These are phyloP conservation scores for Mucor velutinosus DNA, from an alignment of 371 early-diverging fungal species.

Conservation along the genomic window DNA sequence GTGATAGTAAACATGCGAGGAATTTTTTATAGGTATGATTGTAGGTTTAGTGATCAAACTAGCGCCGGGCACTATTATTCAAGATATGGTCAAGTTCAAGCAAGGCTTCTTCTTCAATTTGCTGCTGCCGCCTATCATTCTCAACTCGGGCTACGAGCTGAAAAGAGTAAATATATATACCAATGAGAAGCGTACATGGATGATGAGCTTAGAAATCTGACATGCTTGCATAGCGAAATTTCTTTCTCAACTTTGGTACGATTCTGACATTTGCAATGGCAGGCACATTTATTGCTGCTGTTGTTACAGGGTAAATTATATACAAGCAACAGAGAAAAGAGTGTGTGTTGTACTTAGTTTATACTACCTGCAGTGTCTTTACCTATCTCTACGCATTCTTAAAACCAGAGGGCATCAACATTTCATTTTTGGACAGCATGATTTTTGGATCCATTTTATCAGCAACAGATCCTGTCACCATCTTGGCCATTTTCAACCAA, in stretches of 20 bases:
- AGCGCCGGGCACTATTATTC: constrained; percentile 69
- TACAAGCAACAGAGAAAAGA: neutral
- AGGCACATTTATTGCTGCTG: constrained; percentile 89
- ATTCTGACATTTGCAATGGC: constrained; percentile 90
- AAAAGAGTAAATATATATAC: constrained; percentile 58
- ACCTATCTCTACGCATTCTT: constrained; percentile 72
- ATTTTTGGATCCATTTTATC: constrained; percentile 92
- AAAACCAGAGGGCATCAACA: constrained; percentile 65
- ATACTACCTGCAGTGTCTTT: constrained; percentile 44
- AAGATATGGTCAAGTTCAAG: constrained; percentile 88
- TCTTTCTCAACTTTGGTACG: constrained; percentile 87
- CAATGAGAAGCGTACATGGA: neutral
- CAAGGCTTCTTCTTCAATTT: constrained; percentile 93
- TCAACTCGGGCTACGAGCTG: constrained; percentile 93
- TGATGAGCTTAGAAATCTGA: neutral
- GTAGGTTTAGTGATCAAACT: constrained; percentile 87
- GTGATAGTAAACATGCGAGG: neutral
- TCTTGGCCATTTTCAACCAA: constrained; percentile 91
- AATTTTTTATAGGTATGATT: constrained; percentile 63
- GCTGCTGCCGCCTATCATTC: constrained; percentile 93
- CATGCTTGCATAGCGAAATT: constrained; percentile 55
- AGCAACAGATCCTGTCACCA: constrained; percentile 96
- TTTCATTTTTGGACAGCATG: constrained; percentile 87
- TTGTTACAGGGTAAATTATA: constrained; percentile 80
- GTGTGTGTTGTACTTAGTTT: neutral